phyloP scores from a whole-genome alignment of 1,284 basidiomycete species.

The Meira miltonrushii region DNA sequence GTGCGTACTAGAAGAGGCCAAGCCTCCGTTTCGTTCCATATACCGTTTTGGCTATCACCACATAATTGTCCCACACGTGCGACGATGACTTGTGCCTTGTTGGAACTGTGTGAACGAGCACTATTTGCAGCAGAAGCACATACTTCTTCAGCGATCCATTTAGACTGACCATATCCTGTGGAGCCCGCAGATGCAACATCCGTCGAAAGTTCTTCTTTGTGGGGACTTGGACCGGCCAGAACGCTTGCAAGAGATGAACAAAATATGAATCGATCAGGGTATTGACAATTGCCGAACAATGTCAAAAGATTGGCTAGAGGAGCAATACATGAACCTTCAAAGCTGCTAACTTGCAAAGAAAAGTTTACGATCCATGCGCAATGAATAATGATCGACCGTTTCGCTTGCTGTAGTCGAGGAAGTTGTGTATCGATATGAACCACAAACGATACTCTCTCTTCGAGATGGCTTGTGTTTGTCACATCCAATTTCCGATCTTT shows the following conservation, averaged over 20 bases:
- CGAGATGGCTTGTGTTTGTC: neutral
- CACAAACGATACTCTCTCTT: neutral
- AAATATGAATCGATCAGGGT: conserved; percentile 58
- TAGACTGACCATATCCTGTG: conserved; percentile 61
- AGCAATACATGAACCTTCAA: conserved; percentile 29
- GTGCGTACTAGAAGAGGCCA: conserved; percentile 3
- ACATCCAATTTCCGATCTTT: neutral
- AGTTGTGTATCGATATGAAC: neutral
- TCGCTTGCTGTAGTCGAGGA: conserved; percentile 3
- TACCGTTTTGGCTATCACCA: neutral
- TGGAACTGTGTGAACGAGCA: conserved; percentile 9
- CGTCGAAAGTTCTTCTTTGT: conserved; percentile 48
- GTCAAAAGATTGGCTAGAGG: conserved; percentile 57
- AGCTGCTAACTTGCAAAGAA: conserved; percentile 23
- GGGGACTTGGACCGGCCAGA: conserved; percentile 30
- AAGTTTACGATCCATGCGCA: conserved; percentile 45
- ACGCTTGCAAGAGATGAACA: conserved; percentile 59
- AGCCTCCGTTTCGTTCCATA: conserved; percentile 5
- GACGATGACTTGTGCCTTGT: conserved; percentile 6
- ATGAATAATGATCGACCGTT: conserved; percentile 17
- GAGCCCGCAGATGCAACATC: conserved; percentile 54
- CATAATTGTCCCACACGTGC: conserved; percentile 54
- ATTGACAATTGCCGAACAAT: conserved; percentile 56
- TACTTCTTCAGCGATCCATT: conserved; percentile 64
- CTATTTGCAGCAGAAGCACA: conserved; percentile 39